phyloP scores from a whole-genome alignment of 768 basidiomycete species.

The Tylopilus vinaceipallidus region DNA sequence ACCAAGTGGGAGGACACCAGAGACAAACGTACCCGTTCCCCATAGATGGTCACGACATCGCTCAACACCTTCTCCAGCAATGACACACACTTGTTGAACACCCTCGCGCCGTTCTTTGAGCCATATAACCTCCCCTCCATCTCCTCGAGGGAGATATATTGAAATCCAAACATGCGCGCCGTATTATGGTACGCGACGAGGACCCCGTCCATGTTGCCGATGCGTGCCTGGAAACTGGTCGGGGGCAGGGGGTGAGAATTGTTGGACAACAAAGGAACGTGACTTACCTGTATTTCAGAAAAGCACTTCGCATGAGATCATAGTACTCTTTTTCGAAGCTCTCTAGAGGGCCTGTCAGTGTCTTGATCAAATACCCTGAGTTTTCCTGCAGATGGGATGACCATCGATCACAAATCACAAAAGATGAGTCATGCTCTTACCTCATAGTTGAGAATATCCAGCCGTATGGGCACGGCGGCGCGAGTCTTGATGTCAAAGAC shows the following conservation, averaged over 20 bases:
- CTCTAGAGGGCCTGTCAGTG: slow-evolving; percentile 57
- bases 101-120: slow-evolving; percentile 48
- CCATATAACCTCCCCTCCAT: slow-evolving; percentile 87
- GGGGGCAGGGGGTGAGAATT: neutral
- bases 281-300: slow-evolving; percentile 87
- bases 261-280: no score
- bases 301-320: slow-evolving; percentile 90
- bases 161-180: slow-evolving; percentile 85
- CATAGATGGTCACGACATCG: slow-evolving; percentile 59
- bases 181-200: slow-evolving; percentile 89
- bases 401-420: neutral
- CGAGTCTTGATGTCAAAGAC: slow-evolving; percentile 97
- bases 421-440: slow-evolving; percentile 31
- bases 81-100: slow-evolving; percentile 73
- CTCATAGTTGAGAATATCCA: slow-evolving; percentile 82
- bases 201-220: slow-evolving; percentile 96
- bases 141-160: slow-evolving; percentile 83
- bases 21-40: slow-evolving; percentile 51
- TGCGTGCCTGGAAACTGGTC: slow-evolving; percentile 86
- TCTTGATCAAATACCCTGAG: slow-evolving; percentile 72
- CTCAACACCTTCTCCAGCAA: slow-evolving; percentile 67
- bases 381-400: slow-evolving; percentile 52
- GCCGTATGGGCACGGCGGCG: slow-evolving; percentile 77
- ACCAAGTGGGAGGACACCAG: neutral
- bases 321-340: slow-evolving; percentile 95